Evolutionary conservation across 257 asterid genomes (phyloP).

Genomic region (Jacaranda copaia): DNA sequence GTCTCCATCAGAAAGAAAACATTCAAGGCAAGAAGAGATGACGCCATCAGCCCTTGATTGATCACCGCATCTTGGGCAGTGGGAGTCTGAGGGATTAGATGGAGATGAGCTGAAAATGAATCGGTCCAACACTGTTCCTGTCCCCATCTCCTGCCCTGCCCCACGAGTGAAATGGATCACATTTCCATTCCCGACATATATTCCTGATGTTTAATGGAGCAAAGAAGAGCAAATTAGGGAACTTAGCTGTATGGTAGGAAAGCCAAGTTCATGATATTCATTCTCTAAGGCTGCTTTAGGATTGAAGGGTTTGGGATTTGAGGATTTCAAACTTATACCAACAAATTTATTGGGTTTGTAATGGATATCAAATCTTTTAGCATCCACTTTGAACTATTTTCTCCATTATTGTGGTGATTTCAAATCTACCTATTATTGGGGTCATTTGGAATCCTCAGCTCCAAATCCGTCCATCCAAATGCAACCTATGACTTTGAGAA

Average conservation of each 20-base stretch:
- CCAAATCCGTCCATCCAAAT: background rate
- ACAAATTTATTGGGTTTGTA: too few species aligned
- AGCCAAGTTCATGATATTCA: background rate
- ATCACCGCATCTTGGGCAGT: conserved; percentile 84
- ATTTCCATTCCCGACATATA: conserved; percentile 72
- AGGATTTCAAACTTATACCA: too few species aligned
- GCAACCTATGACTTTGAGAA: background rate
- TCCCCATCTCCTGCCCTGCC: conserved; percentile 84
- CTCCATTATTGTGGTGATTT: too few species aligned
- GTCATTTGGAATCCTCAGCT: too few species aligned
- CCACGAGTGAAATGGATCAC: conserved; percentile 93
- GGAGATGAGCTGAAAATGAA: conserved; percentile 79
- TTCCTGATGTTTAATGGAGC: conserved; percentile 57
- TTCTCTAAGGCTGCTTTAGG: background rate
- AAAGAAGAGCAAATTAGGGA: conserved; percentile 25
- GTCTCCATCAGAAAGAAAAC: conserved; percentile 75
- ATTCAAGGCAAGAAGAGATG: conserved; percentile 86
- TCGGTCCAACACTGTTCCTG: conserved; percentile 76
- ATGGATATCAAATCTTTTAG: too few species aligned
- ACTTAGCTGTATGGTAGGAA: conserved; percentile 13
- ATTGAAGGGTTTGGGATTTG: too few species aligned
- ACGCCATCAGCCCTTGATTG: conserved; percentile 68
- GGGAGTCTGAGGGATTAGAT: conserved; percentile 52
- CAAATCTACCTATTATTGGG: too few species aligned
- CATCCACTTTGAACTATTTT: too few species aligned